Conservation (phyloP, 371 early-diverging fungal species). For the Circinella umbellata region DNA sequence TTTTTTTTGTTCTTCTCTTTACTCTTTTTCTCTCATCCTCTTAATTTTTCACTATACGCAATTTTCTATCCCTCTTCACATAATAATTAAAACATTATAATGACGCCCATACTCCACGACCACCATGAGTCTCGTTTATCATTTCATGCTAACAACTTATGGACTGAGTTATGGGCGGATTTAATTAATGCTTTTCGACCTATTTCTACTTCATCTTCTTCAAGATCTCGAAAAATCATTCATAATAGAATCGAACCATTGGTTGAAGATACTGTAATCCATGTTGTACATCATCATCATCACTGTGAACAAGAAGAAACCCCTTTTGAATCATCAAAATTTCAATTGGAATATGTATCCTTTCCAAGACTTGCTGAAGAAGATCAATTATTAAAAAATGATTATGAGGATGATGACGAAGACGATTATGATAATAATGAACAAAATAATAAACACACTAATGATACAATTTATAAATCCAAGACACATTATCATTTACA, state of each 20-base stretch:
- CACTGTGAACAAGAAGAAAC: neutral
- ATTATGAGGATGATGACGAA: neutral
- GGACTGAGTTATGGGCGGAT: constrained; percentile 10
- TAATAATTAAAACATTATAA: neutral
- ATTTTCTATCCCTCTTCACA: neutral
- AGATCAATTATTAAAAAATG: neutral
- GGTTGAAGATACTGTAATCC: neutral
- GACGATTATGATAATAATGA: neutral
- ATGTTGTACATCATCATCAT: neutral
- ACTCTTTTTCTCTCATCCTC: neutral
- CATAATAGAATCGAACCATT: constrained; percentile 10
- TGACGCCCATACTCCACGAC: constrained; percentile 12
- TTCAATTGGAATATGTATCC: constrained; percentile 14
- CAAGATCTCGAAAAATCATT: neutral
- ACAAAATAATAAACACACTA: neutral
- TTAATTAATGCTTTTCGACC: constrained; percentile 12
- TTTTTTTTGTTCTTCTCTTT: neutral
- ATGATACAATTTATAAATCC: neutral
- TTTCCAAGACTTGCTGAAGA: constrained; percentile 16
- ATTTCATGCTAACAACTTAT: constrained; percentile 4
- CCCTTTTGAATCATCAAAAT: constrained; percentile 3
- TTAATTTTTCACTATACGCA: neutral
- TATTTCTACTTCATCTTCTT: neutral
- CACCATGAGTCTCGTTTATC: constrained; percentile 3
- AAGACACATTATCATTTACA: neutral